Evolutionary conservation across 805 yeast species (phyloP).

Genomic region (Starmera caribaea): DNA sequence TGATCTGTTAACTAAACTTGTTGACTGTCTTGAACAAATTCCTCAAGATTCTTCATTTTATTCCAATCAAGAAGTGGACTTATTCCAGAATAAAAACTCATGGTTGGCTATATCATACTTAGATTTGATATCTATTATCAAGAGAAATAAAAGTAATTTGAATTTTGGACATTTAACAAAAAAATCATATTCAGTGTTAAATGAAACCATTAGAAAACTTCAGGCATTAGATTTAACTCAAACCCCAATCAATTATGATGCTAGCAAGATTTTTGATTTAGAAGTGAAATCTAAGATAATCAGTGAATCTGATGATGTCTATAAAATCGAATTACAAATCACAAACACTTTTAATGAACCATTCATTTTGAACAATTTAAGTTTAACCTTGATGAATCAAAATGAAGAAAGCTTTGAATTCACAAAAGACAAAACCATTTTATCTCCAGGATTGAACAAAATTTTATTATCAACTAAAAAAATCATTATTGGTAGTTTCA

Average conservation of each 20-base stretch:
- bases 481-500: slow-evolving; percentile 28
- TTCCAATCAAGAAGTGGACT: not conserved
- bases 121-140: slow-evolving; percentile 2
- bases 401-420: slow-evolving; percentile 6
- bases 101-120: slow-evolving; percentile 6
- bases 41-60: slow-evolving; percentile 16
- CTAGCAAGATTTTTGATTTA: slow-evolving; percentile 18
- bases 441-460: slow-evolving; percentile 2
- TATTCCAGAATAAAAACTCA: not conserved
- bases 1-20: slow-evolving; percentile 52
- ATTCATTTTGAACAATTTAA: slow-evolving; percentile 16
- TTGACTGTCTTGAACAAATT: slow-evolving; percentile 52
- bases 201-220: not conserved
- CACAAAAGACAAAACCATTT: not conserved
- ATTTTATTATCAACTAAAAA: slow-evolving; percentile 15
- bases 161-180: not conserved
- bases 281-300: slow-evolving; percentile 18
- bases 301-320: slow-evolving; percentile 14
- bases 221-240: not conserved
- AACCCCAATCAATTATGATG: not conserved
- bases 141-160: not conserved
- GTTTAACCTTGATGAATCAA: slow-evolving; percentile 11
- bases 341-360: slow-evolving; percentile 19
- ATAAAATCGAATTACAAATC: slow-evolving; percentile 20
- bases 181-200: not conserved